A percentile compares a stretch with the other conserved stretches of the same genome.
phyloP scores from a whole-genome alignment of 2,329 filamentous ascomycete genomes.

The Cladosporium sp. region DNA sequence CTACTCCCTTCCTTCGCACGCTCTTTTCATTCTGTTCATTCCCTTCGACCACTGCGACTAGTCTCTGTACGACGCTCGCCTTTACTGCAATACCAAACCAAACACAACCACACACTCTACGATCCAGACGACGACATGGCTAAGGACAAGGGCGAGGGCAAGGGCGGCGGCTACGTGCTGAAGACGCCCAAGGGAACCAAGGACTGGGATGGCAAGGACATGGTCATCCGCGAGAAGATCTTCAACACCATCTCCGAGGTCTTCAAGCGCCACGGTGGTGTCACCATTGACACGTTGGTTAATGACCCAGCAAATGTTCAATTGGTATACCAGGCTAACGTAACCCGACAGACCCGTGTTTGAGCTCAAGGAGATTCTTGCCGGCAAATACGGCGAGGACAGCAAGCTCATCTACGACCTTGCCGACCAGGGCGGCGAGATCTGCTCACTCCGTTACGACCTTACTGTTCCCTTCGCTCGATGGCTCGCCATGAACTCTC shows the following conservation, averaged over 20 bases:
- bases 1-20: conserved; percentile 4
- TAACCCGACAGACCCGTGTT: conserved; percentile 59
- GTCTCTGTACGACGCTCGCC: conserved; percentile 1
- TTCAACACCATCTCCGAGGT: conserved; percentile 70
- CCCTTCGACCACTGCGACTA: background rate
- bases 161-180: conserved; percentile 52
- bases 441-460: conserved; percentile 80
- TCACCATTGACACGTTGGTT: conserved; percentile 68
- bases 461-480: conserved; percentile 86
- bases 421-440: conserved; percentile 80
- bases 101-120: conserved; percentile 4
- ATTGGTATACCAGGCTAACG: background rate
- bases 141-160: conserved; percentile 39
- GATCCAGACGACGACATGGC: conserved; percentile 38
- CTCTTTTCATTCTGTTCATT: conserved; percentile 11
- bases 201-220: conserved; percentile 76
- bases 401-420: conserved; percentile 89
- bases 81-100: conserved; percentile 1
- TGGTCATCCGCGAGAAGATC: conserved; percentile 76
- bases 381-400: conserved; percentile 90
- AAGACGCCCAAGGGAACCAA: conserved; percentile 91
- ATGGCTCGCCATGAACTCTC: conserved; percentile 87
- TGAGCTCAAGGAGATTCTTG: conserved; percentile 78
- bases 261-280: conserved; percentile 79
- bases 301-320: background rate